Evolutionary conservation across 164 flowering plant genomes (phyloP), one percentile per base, ranked within the genome.

Genomic region (Amborella trichopoda): DNA sequence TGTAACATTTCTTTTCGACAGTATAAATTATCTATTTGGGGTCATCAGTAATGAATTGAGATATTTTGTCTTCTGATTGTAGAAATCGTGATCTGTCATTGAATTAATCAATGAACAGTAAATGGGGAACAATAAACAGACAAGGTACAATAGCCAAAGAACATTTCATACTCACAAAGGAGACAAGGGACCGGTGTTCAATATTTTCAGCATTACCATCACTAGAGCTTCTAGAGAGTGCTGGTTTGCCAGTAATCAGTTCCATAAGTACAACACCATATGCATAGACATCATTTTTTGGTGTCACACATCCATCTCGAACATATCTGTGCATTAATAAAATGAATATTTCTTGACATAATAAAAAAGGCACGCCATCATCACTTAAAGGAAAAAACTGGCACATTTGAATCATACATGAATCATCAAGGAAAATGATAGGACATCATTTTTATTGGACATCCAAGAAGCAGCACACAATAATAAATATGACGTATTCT

Each of bases 201-300:
- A 6, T 32, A 27, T 28, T 44, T 32, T 42, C 44, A 40, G 54
- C 17, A 28, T 51, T 55, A 44, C 34, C 62, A 48, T 52, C 40
- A 52, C 26, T 39, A 24, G 44, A 26, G 50, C 18, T 48, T 46
- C 44, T 55, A 40, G 36, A 52, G 2, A 67, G 54, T 38, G 68
- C 68, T 21, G 54, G 62, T 32, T 55, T 54, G 26, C 71, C 68
- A 23, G 71, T 59, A 8, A 68, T 47, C 17, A 63, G 47, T 43
- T 68, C 66, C 65, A 60, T 53, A 12, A 68, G 63, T 37, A 68
- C 68, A 23, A 64, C 66, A 9, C 68, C 66, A 40, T 26, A 63
- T 1, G 68, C 26, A 51, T 63, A 68, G n/a, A 68, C 68, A 28
- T 64, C 72, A 26, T 39, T 44, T 55, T 56, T 68, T 28, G 66